Conservation (phyloP, 768 basidiomycete species). For the Pulveroboletus ravenelii region DNA sequence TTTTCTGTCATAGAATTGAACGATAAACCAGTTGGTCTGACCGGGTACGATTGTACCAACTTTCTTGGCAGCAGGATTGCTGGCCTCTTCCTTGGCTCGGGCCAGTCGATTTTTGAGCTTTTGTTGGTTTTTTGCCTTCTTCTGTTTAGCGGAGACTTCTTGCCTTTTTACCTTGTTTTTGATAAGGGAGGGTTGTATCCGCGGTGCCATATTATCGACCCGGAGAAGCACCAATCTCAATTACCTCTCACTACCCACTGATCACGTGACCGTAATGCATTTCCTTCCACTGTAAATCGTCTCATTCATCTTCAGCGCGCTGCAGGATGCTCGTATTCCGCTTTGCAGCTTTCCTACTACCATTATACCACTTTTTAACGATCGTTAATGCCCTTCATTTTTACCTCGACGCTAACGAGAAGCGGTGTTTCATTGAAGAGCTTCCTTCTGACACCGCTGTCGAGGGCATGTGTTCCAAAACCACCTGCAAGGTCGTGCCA, state of each 20-base stretch:
- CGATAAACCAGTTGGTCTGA: background rate
- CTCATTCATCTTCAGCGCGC: background rate
- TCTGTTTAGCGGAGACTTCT: slow-evolving; percentile 65
- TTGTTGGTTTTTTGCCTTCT: slow-evolving; percentile 71
- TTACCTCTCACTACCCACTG: background rate
- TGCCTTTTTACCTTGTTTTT: slow-evolving; percentile 89
- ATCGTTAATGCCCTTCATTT: slow-evolving; percentile 82
- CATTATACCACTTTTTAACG: slow-evolving; percentile 39
- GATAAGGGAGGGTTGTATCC: slow-evolving; percentile 64
- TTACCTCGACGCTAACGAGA: slow-evolving; percentile 92
- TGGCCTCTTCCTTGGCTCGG: slow-evolving; percentile 69
- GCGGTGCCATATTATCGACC: slow-evolving; percentile 44
- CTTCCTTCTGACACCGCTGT: slow-evolving; percentile 93
- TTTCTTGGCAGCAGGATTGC: slow-evolving; percentile 73
- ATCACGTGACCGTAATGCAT: slow-evolving; percentile 16
- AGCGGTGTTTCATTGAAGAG: slow-evolving; percentile 95
- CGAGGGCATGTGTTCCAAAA: slow-evolving; percentile 55
- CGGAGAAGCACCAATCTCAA: background rate
- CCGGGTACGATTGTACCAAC: slow-evolving; percentile 38
- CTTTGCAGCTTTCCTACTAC: slow-evolving; percentile 26
- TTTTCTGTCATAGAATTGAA: slow-evolving; percentile 55
- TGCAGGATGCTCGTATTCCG: slow-evolving; percentile 25
- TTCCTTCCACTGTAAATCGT: background rate
- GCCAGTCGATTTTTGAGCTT: slow-evolving; percentile 81
- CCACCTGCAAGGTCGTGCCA: background rate